Base-by-base conservation (phyloP, 106 monocot species). In the Cymbidium sinense region DNA sequence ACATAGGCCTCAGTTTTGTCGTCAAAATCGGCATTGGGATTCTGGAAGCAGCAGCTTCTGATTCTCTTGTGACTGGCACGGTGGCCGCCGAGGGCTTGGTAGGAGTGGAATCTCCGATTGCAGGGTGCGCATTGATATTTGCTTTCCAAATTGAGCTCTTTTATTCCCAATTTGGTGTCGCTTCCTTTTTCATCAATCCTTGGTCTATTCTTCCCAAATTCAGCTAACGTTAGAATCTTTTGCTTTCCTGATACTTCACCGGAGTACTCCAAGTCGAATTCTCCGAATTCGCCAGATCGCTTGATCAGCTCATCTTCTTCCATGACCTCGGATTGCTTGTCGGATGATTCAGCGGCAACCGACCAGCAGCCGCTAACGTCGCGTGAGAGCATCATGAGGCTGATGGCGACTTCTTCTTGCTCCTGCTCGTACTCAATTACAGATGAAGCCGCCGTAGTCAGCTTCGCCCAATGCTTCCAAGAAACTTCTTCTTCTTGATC, bases 361-460 rank as follows among this genome's bases (percentile, higher is more conserved):
- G 39, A 52, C 82, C 86, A 73, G 55, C 39, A 31, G 0, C 81
- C 73, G 17, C 41, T 33, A 0, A 28, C 3, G 64, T 80, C 86
- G 39, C 80, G 72, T 2, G 86, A 86, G 33, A 86, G 86, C 80
- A 86, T 80, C 75, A 86, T 70, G 41, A 86, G 83, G 29, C 69
- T 75, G 36, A 77, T 11, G 20, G 83, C 86, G 4, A 75, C 83
- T 9, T 87, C 83, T 67, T 82, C 82, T 35, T 19, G 82, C 83
- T 87, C 84, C 29, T 61, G 25, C 0, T 74, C 69, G 71, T 34
- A 65, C 75, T 54, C 62, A 1, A 28, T 52, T 18, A 43, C 15
- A 4, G 80, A 77, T 12, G 84, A 80, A 33, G 12, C 33, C 25
- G 69, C 17, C 12, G 69, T 17, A 17, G 33, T 33, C 61, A 25